Base-by-base conservation (phyloP, 208 protist genomes). In the Trypanosoma boissoni region DNA sequence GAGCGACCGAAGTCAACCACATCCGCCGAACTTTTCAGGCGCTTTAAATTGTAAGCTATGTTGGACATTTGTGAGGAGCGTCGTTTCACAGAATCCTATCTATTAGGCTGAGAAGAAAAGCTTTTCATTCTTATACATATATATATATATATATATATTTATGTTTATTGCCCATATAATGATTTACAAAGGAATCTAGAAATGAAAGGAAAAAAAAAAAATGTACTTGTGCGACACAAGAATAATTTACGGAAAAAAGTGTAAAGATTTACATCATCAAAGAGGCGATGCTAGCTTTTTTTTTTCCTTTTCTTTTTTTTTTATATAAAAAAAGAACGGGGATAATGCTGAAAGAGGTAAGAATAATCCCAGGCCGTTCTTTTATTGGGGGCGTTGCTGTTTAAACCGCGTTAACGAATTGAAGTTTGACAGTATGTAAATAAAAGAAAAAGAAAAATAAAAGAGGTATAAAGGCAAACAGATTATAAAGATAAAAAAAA, bases 1-100 rank as follows among this genome's bases (percentile, higher is more conserved):
- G 98, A 99, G 83, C 85, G 98, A 39, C 98, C 98, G 32, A 99
- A 99, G 80, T 96, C 83, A 27, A 75, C 80, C 37, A 97, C 88
- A 48, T 93, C 91, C 46, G 88, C 92, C 57, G 72, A 55, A 44
- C 76, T 97, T 28, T 69, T 74, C 14, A 84, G 88, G 59, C 77
- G 84, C 51, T 92, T 85, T 68, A 61, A 63, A 7, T 28, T 61
- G 7, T 32, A 36, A 43, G 54, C 49, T 16, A 36, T 18, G 57
- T 18, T 4, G 24, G 18, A 53, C 14, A 12, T 32, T 26, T 56
- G 32, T 43, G 28, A 36, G 27, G 45, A 8, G 21, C n/a, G n/a
- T n/a, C n/a, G n/a, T n/a, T n/a, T n/a, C n/a, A n/a, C n/a, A n/a
- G n/a, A n/a, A n/a, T n/a, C n/a, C n/a, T n/a, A 42, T 46, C 29